Base-by-base conservation (phyloP, 1,284 basidiomycete genomes). In the Trichosporon ovoides region DNA sequence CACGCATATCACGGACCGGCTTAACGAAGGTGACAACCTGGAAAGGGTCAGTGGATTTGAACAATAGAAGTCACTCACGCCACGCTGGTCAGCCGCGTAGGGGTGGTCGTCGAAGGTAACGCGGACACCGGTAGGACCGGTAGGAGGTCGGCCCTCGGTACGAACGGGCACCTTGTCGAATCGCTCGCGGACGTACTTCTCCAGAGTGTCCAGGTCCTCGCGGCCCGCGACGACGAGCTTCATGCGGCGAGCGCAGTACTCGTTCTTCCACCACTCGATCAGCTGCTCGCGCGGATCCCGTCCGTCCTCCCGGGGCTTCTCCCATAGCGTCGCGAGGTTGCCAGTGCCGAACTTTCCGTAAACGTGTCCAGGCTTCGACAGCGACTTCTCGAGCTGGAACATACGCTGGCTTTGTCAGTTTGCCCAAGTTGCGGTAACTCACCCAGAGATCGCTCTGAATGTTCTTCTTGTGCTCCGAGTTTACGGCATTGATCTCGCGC, bases 391-490 rank as follows among this genome's bases (percentile, higher is more conserved):
- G 24, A 98, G 80, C 78, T 99, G 96, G 79, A 90, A 98, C 57
- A 94, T 86, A 16, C 96, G 85, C 92, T 96, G 79, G 87, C 88
- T 9, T 20, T 19, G 35, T 51, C 18, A 53, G 57, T n/a, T 20
- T 10, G n/a, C 16, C 7, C 3, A 38, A 11, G 7, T 22, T 2
- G 24, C 9, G 1, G n/a, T 19, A 10, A 66, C 69, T 66, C 54
- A 65, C 70, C 93, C 94, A 98, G 71, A 88, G 80, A 74, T 98
- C 95, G n/a, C 81, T 81, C 77, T 98, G 95, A 53, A 92, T 83
- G 73, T 98, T 98, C 81, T 98, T 98, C 81, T 92, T 93, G 82
- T 98, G 89, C 74, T 99, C 96, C 1, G 93, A 97, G 74, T 98
- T 89, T 35, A 99, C 96, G 1, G 96, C 96, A 66, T 94, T 93